These are phyloP conservation scores for Boletus sp. DNA, from an alignment of 1,284 basidiomycete species.

Conservation along the genomic window DNA sequence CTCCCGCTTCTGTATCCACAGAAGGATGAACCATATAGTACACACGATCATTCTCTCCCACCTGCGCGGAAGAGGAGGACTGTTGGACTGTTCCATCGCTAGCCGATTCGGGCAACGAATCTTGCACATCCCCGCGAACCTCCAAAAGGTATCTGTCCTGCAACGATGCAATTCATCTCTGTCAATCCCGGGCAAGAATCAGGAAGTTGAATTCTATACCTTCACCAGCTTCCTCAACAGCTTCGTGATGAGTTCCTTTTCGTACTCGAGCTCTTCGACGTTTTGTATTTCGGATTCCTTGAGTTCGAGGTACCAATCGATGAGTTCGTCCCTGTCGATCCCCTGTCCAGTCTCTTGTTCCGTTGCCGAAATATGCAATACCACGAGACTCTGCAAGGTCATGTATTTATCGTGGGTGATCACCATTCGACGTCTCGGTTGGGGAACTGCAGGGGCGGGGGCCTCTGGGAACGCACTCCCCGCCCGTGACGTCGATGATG, in stretches of 20 bases:
- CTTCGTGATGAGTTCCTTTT: slow-evolving; percentile 90
- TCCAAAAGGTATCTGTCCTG: slow-evolving; percentile 89
- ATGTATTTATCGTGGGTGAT: slow-evolving; percentile 97
- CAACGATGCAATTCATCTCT: slow-evolving; percentile 8
- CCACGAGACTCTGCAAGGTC: slow-evolving; percentile 86
- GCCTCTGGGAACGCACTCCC: slow-evolving; percentile 41
- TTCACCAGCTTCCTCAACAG: slow-evolving; percentile 90
- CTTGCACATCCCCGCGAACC: slow-evolving; percentile 79
- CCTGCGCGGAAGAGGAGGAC: slow-evolving; percentile 47
- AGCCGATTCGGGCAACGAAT: slow-evolving; percentile 67
- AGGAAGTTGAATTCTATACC: slow-evolving; percentile 47
- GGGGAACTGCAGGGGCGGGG: slow-evolving; percentile 39
- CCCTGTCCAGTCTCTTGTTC: slow-evolving; percentile 82
- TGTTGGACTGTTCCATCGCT: slow-evolving; percentile 55
- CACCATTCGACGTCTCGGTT: slow-evolving; percentile 77
- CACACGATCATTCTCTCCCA: slow-evolving; percentile 64
- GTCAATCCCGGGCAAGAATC: neutral
- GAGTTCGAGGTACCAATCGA: slow-evolving; percentile 96
- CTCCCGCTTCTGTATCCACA: slow-evolving; percentile 66
- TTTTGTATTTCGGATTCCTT: slow-evolving; percentile 85
- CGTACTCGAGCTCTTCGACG: slow-evolving; percentile 90
- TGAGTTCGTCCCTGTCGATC: slow-evolving; percentile 86
- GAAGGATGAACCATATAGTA: slow-evolving; percentile 84
- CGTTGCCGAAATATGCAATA: slow-evolving; percentile 79
- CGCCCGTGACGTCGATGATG: slow-evolving; percentile 46